A percentile compares a stretch with the other conserved stretches of the same genome.
Evolutionary conservation across 2,329 filamentous ascomycete species (phyloP).

Genomic region (Colletotrichum spinosum): DNA sequence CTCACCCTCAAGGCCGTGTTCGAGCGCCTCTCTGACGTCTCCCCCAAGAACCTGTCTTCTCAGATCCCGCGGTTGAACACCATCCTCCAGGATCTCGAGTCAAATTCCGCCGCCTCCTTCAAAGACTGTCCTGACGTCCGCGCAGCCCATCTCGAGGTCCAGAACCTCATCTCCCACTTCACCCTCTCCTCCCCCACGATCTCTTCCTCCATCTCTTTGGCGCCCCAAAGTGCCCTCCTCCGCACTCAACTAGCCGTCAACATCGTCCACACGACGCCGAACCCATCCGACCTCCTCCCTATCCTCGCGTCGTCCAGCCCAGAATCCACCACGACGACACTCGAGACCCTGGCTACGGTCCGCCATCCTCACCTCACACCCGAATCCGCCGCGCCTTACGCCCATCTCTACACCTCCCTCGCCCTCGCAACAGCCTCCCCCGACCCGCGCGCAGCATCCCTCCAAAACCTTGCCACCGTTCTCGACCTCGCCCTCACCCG

Average conservation of each 20-base stretch:
- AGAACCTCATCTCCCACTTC: slow-evolving; percentile 55
- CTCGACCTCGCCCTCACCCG: slow-evolving; percentile 54
- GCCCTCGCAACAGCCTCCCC: slow-evolving; percentile 52
- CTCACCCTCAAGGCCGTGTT: slow-evolving; percentile 68
- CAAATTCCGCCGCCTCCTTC: slow-evolving; percentile 23
- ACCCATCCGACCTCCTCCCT: slow-evolving; percentile 25
- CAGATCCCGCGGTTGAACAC: slow-evolving; percentile 43
- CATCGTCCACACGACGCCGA: slow-evolving; percentile 41
- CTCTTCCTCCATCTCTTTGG: slow-evolving; percentile 2
- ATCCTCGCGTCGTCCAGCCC: slow-evolving; percentile 43
- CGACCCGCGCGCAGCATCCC: slow-evolving; percentile 59
- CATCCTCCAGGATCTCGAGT: slow-evolving; percentile 41
- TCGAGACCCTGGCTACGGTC: slow-evolving; percentile 51
- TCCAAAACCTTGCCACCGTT: slow-evolving; percentile 59
- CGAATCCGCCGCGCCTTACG: slow-evolving; percentile 43
- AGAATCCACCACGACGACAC: slow-evolving; percentile 49
- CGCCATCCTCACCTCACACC: slow-evolving; percentile 42
- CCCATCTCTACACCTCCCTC: slow-evolving; percentile 56
- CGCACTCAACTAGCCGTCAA: slow-evolving; percentile 52
- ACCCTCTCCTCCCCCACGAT: slow-evolving; percentile 22
- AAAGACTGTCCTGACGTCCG: slow-evolving; percentile 53
- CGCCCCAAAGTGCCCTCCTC: slow-evolving; percentile 49
- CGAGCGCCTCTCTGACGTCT: slow-evolving; percentile 59
- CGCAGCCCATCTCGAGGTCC: slow-evolving; percentile 59
- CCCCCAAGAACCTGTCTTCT: slow-evolving; percentile 49